Percentiles rank a stretch among this genome's conserved stretches.
Conservation (phyloP, 495 filamentous ascomycete species). For the Evernia prunastri region DNA sequence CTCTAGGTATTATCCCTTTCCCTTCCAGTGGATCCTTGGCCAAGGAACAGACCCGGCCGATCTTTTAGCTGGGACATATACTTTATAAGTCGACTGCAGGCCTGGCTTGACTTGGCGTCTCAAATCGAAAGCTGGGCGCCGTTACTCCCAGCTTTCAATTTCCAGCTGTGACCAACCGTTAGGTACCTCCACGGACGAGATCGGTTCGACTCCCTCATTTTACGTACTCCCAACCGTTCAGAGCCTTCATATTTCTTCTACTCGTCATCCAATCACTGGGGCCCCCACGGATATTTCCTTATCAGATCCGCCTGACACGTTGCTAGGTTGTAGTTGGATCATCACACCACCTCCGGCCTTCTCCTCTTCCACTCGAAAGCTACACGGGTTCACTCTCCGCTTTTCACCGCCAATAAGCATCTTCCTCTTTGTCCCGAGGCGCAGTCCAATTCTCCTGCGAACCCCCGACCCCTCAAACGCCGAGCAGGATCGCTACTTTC, state of each 20-base stretch:
- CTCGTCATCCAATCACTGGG: neutral
- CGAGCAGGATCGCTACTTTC: neutral
- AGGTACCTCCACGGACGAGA: no score
- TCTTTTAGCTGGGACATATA: neutral
- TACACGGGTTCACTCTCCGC: neutral
- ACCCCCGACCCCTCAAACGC: neutral
- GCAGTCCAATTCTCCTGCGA: neutral
- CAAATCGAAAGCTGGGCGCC: neutral
- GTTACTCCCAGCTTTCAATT: neutral
- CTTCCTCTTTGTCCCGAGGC: neutral
- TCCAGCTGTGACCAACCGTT: no score
- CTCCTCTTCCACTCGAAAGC: neutral
- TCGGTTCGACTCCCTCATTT: no score
- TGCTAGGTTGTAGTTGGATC: neutral
- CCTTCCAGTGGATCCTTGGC: neutral
- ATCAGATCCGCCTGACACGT: neutral
- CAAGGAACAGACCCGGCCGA: neutral
- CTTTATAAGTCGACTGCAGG: neutral
- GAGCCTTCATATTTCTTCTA: neutral
- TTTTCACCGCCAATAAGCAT: neutral
- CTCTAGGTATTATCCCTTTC: neutral
- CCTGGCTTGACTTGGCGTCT: neutral
- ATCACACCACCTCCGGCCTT: neutral
- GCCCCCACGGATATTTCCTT: neutral
- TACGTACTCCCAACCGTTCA: no score